These are phyloP conservation scores for Xylaria bambusicola DNA, from an alignment of 495 filamentous ascomycete genomes.

Conservation along the genomic window DNA sequence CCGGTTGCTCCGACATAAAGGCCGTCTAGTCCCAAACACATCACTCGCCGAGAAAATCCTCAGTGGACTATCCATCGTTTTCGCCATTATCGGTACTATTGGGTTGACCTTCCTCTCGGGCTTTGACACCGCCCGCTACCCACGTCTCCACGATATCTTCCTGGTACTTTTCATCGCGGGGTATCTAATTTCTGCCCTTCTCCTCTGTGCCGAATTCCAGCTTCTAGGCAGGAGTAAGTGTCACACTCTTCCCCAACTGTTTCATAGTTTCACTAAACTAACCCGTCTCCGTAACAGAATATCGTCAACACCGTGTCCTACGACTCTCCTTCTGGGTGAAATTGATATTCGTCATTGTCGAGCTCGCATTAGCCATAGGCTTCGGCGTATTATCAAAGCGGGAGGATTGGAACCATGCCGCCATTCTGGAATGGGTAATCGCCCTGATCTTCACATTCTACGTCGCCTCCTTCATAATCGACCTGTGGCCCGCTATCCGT, in stretches of 20 bases:
- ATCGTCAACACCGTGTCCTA: conserved; percentile 71
- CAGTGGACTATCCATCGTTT: conserved; percentile 66
- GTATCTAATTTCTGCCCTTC: conserved; percentile 78
- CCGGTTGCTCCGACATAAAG: conserved; percentile 77
- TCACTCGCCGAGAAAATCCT: conserved; percentile 68
- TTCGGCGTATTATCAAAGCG: conserved; percentile 52
- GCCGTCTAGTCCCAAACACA: conserved; percentile 70
- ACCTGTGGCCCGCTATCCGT: conserved; percentile 74
- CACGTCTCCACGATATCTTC: conserved; percentile 70
- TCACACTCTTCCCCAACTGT: background rate
- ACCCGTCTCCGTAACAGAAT: conserved; percentile 43
- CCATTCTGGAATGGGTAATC: conserved; percentile 74
- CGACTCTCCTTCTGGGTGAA: conserved; percentile 81
- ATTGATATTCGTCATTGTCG: conserved; percentile 74
- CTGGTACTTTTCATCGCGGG: conserved; percentile 81
- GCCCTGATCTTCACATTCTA: conserved; percentile 91
- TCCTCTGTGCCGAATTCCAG: conserved; percentile 86
- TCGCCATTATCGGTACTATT: conserved; percentile 71
- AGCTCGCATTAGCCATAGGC: conserved; percentile 71
- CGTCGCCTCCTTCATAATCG: conserved; percentile 83
- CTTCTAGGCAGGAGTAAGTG: conserved; percentile 67
- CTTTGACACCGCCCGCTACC: conserved; percentile 76
- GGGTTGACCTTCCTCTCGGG: conserved; percentile 81
- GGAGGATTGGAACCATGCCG: conserved; percentile 54
- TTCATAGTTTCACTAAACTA: background rate